Evolutionary conservation across 345 rosid genomes (phyloP).

Genomic region (Ceriops tagal): DNA sequence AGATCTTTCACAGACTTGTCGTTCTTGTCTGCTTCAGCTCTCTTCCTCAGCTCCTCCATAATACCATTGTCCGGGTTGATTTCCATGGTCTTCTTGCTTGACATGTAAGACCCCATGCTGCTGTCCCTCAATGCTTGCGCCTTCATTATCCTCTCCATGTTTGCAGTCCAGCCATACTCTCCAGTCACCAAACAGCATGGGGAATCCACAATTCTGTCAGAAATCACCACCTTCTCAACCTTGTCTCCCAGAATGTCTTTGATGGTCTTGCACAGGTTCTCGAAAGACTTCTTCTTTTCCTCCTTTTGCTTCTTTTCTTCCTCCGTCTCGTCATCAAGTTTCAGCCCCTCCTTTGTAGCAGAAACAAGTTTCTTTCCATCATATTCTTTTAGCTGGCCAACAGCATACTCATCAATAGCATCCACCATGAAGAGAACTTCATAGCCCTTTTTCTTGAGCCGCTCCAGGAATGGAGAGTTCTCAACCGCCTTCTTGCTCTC

Average conservation of each 20-base stretch:
- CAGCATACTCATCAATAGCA: conserved; percentile 82
- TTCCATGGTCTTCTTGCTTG: conserved; percentile 89
- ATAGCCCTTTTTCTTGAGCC: conserved; percentile 76
- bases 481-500: conserved; percentile 84
- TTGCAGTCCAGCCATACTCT: conserved; percentile 86
- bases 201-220: conserved; percentile 77
- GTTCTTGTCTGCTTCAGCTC: conserved; percentile 75
- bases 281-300: conserved; percentile 67
- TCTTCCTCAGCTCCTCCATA: conserved; percentile 82
- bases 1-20: conserved; percentile 88
- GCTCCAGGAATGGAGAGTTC: conserved; percentile 85
- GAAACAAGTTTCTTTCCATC: conserved; percentile 86
- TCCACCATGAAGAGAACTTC: conserved; percentile 90
- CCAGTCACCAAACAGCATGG: conserved; percentile 89
- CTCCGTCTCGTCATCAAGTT: conserved; percentile 74
- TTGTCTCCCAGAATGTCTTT: conserved; percentile 83
- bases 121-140: conserved; percentile 81
- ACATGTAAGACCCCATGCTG: conserved; percentile 89
- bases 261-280: conserved; percentile 67
- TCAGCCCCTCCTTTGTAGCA: conserved; percentile 75
- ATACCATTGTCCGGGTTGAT: conserved; percentile 84
- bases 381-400: conserved; percentile 73
- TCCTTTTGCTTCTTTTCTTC: conserved; percentile 79
- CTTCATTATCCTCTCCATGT: conserved; percentile 93
- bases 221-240: conserved; percentile 75